These are phyloP conservation scores for Zarea fungicola DNA, from an alignment of 2,329 filamentous ascomycete genomes.

Conservation along the genomic window DNA sequence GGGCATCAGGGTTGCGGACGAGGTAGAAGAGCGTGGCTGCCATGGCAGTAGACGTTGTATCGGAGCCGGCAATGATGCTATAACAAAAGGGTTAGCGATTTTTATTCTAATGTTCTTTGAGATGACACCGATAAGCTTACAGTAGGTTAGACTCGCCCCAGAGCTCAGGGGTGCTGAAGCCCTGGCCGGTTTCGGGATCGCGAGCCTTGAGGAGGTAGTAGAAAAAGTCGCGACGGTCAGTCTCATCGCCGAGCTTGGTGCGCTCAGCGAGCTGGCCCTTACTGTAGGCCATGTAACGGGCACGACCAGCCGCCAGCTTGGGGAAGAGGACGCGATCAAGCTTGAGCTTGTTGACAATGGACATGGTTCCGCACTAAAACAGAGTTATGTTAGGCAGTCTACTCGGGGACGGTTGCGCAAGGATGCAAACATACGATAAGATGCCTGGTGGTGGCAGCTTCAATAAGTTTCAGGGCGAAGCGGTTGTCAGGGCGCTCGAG, in stretches of 20 bases:
- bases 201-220: slow-evolving; percentile 67
- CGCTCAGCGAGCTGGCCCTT: slow-evolving; percentile 61
- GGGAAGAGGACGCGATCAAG: slow-evolving; percentile 65
- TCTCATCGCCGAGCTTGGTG: slow-evolving; percentile 60
- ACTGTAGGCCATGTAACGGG: slow-evolving; percentile 67
- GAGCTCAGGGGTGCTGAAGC: slow-evolving; percentile 60
- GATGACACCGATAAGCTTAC: slow-evolving; percentile 28
- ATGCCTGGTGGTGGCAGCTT: slow-evolving; percentile 62
- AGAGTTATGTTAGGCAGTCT: background rate
- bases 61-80: slow-evolving; percentile 64
- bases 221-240: slow-evolving; percentile 69
- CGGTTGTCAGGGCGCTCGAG: slow-evolving; percentile 55
- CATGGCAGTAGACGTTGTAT: slow-evolving; percentile 66
- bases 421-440: slow-evolving; percentile 50
- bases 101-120: background rate
- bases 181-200: slow-evolving; percentile 65
- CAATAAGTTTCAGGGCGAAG: slow-evolving; percentile 62
- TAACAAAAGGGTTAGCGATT: background rate
- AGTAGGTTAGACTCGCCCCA: slow-evolving; percentile 68
- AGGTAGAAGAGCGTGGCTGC: slow-evolving; percentile 60
- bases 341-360: slow-evolving; percentile 59
- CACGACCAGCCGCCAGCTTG: slow-evolving; percentile 60
- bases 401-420: background rate
- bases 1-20: slow-evolving; percentile 43
- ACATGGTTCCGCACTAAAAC: slow-evolving; percentile 70